Conservation (phyloP, 306 rosid genomes). For the Prunus davidiana region DNA sequence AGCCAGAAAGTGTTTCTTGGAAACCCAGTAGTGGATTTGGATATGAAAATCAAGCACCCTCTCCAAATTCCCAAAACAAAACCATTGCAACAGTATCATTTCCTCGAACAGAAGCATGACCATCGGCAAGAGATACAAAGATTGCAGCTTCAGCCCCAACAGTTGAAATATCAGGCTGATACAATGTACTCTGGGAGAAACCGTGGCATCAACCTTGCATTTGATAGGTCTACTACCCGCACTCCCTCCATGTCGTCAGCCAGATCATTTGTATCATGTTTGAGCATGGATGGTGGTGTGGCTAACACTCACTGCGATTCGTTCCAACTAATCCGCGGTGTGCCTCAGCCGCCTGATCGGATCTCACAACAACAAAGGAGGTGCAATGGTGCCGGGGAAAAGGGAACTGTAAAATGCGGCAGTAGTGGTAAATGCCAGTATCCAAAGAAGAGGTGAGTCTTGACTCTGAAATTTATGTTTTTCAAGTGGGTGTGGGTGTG, state of each 20-base stretch:
- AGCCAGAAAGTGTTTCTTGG: constrained; percentile 30
- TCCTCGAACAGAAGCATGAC: constrained; percentile 25
- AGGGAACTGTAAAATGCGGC: constrained; percentile 72
- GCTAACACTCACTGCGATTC: constrained; percentile 62
- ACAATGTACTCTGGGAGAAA: constrained; percentile 63
- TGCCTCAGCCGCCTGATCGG: constrained; percentile 61
- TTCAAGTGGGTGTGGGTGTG: background rate
- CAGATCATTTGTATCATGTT: constrained; percentile 79
- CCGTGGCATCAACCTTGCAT: constrained; percentile 68
- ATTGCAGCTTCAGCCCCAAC: constrained; percentile 43
- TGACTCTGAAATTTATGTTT: background rate
- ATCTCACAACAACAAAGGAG: constrained; percentile 72
- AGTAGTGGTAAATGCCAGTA: constrained; percentile 72
- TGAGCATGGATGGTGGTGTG: constrained; percentile 80
- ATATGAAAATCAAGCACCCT: constrained; percentile 53
- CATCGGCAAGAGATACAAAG: constrained; percentile 32
- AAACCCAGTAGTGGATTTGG: constrained; percentile 47
- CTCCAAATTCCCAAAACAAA: constrained; percentile 46
- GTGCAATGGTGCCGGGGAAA: constrained; percentile 64
- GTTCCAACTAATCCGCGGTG: constrained; percentile 61
- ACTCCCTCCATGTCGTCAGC: constrained; percentile 76
- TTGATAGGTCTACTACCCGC: constrained; percentile 74
- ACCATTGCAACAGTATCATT: constrained; percentile 45
- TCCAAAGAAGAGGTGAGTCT: constrained; percentile 80
- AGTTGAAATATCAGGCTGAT: constrained; percentile 59